These are phyloP conservation scores for Firmiana major DNA, from an alignment of 345 rosid species.

Conservation along the genomic window DNA sequence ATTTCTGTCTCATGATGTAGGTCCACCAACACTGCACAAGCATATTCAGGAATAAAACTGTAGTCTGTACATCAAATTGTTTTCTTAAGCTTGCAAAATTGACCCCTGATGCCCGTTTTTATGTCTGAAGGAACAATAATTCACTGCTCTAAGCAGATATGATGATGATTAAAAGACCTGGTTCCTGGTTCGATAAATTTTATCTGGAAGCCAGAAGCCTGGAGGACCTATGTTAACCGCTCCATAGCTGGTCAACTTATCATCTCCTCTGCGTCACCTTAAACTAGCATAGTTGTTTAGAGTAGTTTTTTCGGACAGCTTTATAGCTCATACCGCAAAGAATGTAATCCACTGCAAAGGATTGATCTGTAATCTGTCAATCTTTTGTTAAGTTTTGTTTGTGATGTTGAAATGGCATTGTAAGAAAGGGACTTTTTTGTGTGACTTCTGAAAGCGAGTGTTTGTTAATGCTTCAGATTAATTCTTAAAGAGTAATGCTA, in stretches of 20 bases:
- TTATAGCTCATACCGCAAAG: constrained; percentile 1
- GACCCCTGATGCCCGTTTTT: not conserved
- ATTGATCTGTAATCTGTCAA: not conserved
- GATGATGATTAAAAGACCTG: constrained; percentile 3
- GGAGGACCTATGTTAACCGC: not conserved
- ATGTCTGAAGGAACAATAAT: constrained; percentile 13
- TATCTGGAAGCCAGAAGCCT: not conserved
- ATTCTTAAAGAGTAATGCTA: constrained; percentile 3
- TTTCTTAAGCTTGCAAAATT: not conserved
- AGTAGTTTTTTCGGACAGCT: not conserved
- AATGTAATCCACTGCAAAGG: not conserved
- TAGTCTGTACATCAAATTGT: not conserved
- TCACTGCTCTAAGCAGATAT: not conserved
- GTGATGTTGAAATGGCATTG: constrained; percentile 6
- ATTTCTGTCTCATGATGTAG: not conserved
- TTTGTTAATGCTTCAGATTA: not conserved
- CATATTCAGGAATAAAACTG: not conserved
- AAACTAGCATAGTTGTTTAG: constrained; percentile 10
- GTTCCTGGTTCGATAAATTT: not conserved
- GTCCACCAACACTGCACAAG: not conserved
- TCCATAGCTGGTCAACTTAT: not conserved
- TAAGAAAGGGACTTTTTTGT: not conserved
- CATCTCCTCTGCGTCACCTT: not conserved
- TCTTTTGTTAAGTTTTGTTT: not conserved
- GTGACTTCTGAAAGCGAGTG: not conserved